These are phyloP conservation scores for Entelexis sorbosivorans DNA, from an alignment of 1,139 yeast species.

Conservation along the genomic window DNA sequence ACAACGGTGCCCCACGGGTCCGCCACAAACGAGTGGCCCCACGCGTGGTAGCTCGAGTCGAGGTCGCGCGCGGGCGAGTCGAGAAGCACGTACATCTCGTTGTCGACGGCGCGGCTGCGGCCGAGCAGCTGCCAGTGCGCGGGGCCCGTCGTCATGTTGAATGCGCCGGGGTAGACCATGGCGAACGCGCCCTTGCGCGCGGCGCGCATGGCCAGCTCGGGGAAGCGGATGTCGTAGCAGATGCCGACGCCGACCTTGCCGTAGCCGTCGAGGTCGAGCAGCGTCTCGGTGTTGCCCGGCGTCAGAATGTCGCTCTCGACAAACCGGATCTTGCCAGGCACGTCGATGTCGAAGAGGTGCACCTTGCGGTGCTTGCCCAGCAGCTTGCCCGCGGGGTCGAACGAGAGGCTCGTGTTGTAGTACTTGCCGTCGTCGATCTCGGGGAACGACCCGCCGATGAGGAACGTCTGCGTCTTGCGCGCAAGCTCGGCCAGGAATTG, in stretches of 20 bases:
- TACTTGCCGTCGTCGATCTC: constrained; percentile 51
- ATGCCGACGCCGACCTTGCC: constrained; percentile 83
- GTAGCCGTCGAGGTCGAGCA: constrained; percentile 52
- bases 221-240: constrained; percentile 75
- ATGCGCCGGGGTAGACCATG: constrained; percentile 91
- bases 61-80: constrained; percentile 86
- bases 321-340: constrained; percentile 79
- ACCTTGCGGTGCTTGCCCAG: constrained; percentile 82
- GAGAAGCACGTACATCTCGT: constrained; percentile 65
- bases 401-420: constrained; percentile 76
- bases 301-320: constrained; percentile 66
- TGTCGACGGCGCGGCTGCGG: constrained; percentile 78
- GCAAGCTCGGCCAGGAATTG: constrained; percentile 53
- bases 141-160: constrained; percentile 92
- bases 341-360: constrained; percentile 83
- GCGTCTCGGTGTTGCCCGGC: constrained; percentile 73
- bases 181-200: constrained; percentile 65
- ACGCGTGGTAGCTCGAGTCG: constrained; percentile 63
- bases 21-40: constrained; percentile 79
- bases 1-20: constrained; percentile 76
- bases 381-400: constrained; percentile 56
- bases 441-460: constrained; percentile 89
- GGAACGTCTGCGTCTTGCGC: constrained; percentile 44
- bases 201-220: constrained; percentile 74
- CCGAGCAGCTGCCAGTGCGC: constrained; percentile 87